phyloP scores from a whole-genome alignment of 169 alveolate genomes.

The Neospora caninum region DNA sequence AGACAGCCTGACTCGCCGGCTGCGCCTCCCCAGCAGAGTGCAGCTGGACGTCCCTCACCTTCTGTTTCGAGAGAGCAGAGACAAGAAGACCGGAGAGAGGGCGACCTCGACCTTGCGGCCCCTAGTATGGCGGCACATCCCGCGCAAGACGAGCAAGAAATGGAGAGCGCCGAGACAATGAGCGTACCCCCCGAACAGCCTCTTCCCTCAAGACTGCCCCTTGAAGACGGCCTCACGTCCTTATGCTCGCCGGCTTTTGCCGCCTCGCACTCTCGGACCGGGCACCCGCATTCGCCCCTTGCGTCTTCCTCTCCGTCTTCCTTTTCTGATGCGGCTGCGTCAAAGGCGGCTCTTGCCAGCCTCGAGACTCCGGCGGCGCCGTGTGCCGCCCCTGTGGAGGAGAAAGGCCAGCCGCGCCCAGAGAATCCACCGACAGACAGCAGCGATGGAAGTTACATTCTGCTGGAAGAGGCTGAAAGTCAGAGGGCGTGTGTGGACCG shows the following conservation, averaged over 20 bases:
- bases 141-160: too few relatives aligned
- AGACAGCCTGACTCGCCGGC: too few relatives aligned
- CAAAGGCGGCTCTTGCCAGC: too few relatives aligned
- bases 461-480: not conserved
- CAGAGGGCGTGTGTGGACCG: not conserved
- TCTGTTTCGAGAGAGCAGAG: too few relatives aligned
- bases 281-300: not conserved
- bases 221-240: not conserved
- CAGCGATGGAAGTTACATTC: constrained; percentile 15
- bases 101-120: too few relatives aligned
- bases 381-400: not conserved
- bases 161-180: too few relatives aligned
- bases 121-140: too few relatives aligned
- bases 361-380: not conserved
- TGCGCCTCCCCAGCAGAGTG: too few relatives aligned
- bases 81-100: too few relatives aligned
- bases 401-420: not conserved
- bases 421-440: not conserved
- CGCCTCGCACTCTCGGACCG: not conserved
- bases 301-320: not conserved
- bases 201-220: not conserved
- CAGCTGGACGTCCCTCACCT: too few relatives aligned
- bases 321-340: too few relatives aligned
- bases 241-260: not conserved
- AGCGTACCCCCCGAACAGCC: too few relatives aligned